These are phyloP conservation scores for Acorus calamus DNA, from an alignment of 106 monocot species.

Conservation along the genomic window DNA sequence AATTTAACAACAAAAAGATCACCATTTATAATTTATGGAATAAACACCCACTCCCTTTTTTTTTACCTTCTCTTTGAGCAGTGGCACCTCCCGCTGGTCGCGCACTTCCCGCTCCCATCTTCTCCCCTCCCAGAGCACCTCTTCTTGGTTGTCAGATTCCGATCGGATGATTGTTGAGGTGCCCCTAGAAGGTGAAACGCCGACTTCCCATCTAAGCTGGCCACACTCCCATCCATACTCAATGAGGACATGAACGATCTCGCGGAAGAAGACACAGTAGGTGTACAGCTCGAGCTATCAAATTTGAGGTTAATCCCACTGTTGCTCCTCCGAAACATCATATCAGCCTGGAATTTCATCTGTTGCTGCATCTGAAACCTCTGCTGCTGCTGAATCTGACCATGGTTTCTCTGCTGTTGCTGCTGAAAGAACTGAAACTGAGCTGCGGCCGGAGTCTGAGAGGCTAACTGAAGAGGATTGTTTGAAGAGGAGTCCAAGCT, in stretches of 20 bases:
- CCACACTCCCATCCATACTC: slow-evolving; percentile 43
- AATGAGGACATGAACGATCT: slow-evolving; percentile 34
- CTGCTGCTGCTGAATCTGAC: not conserved
- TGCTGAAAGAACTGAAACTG: slow-evolving; percentile 1
- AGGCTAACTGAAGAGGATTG: not conserved
- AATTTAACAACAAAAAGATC: not conserved
- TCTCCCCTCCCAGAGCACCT: slow-evolving; percentile 36
- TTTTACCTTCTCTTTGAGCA: slow-evolving; percentile 41
- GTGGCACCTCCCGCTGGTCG: slow-evolving; percentile 35
- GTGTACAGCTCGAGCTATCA: slow-evolving; percentile 26
- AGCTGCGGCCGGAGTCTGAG: not conserved
- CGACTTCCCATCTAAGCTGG: slow-evolving; percentile 23
- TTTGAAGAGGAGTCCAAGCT: not conserved
- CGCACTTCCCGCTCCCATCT: slow-evolving; percentile 43
- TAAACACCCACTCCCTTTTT: too few relatives aligned
- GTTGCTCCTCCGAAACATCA: slow-evolving; percentile 9
- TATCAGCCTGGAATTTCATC: slow-evolving; percentile 18
- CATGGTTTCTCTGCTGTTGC: not conserved
- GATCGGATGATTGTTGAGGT: slow-evolving; percentile 22
- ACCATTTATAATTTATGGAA: too few relatives aligned
- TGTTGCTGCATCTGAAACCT: slow-evolving; percentile 1
- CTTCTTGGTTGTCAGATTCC: slow-evolving; percentile 17
- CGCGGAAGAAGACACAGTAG: slow-evolving; percentile 26
- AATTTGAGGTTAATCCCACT: slow-evolving; percentile 27
- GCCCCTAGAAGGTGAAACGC: slow-evolving; percentile 30